Base-by-base conservation (phyloP, 192 early-diverging fungal genomes). In the Backusella luteola region DNA sequence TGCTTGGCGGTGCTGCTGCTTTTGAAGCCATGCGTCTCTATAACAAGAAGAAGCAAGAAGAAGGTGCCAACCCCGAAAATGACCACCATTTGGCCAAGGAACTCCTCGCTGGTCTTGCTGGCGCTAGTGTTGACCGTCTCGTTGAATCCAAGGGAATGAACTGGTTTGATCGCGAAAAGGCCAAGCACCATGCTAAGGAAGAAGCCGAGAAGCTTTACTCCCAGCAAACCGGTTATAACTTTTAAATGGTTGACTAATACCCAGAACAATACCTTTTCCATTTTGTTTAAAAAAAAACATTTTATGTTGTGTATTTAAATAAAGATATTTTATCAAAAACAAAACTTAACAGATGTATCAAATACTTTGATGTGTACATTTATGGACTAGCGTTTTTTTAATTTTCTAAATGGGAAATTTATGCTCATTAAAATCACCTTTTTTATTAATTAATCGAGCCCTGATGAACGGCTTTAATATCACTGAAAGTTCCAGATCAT, bases 1-100 rank as follows among this genome's bases (percentile, higher is more conserved):
- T 81, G 23, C 23, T 89, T 19, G 85, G 81, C 8, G 83, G 82
- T 39, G 88, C 88, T 23, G 88, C 86, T 21, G 88, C 80, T 29
- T 88, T 86, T 70, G 88, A 85, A 56, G 88, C 86, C 23, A 82
- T 87, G 81, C 84, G 79, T 44, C 52, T 76, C 6, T 79, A 80
- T 71, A 85, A 83, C 53, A 26, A 67, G 41, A 70, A 79, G 34
- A 52, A 72, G 21, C 42, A 73, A 35, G 52, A 17, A 1, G 52
- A 73, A 34, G 49, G 29, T 12, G 21, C 2, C 23, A 52, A 52
- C 34, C 44, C 39, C 14, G 41, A 73, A 6, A 53, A 67, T 26
- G 63, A 67, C 67, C 85, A 86, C 59, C 38, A 56, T 17, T 23
- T 79, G 21, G 80, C 85, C 52, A 84, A 85, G 79, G 85, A 86